Conservation (phyloP, 1,284 basidiomycete genomes). For the Ustilago vetiveriae region DNA sequence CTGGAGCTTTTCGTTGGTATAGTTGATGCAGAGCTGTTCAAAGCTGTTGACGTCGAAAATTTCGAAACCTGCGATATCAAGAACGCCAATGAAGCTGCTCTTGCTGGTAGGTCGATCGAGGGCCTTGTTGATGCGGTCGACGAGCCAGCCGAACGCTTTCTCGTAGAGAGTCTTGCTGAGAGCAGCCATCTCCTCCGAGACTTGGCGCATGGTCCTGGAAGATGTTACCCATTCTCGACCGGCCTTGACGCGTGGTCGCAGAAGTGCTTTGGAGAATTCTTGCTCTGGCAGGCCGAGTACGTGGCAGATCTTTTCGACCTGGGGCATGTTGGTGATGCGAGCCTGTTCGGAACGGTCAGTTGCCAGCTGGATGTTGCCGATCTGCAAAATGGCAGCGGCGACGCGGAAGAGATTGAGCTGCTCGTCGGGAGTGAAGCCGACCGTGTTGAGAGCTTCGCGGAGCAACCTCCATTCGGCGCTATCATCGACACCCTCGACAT, state of each 20-base stretch:
- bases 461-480: slow-evolving; percentile 84
- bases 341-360: slow-evolving; percentile 88
- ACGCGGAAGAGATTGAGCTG: slow-evolving; percentile 94
- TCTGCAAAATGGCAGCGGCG: slow-evolving; percentile 90
- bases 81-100: slow-evolving; percentile 95
- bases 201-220: slow-evolving; percentile 88
- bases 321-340: slow-evolving; percentile 71
- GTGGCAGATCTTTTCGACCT: slow-evolving; percentile 85
- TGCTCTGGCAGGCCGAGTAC: slow-evolving; percentile 88
- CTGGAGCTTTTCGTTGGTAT: slow-evolving; percentile 77
- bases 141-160: slow-evolving; percentile 91
- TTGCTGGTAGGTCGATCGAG: slow-evolving; percentile 88
- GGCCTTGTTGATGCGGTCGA: slow-evolving; percentile 93
- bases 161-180: slow-evolving; percentile 97
- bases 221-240: slow-evolving; percentile 98
- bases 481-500: slow-evolving; percentile 96
- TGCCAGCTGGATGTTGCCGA: slow-evolving; percentile 89
- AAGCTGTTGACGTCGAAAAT: slow-evolving; percentile 78
- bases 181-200: slow-evolving; percentile 88
- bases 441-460: slow-evolving; percentile 82
- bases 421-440: slow-evolving; percentile 85
- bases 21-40: slow-evolving; percentile 98
- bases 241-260: slow-evolving; percentile 80
- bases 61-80: slow-evolving; percentile 99
- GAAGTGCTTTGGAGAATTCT: slow-evolving; percentile 82